A percentile compares a stretch with the other conserved stretches of the same genome.
Evolutionary conservation across 176 grass and related monocot genomes (phyloP).

Genomic region (Cenchrus purpureus): DNA sequence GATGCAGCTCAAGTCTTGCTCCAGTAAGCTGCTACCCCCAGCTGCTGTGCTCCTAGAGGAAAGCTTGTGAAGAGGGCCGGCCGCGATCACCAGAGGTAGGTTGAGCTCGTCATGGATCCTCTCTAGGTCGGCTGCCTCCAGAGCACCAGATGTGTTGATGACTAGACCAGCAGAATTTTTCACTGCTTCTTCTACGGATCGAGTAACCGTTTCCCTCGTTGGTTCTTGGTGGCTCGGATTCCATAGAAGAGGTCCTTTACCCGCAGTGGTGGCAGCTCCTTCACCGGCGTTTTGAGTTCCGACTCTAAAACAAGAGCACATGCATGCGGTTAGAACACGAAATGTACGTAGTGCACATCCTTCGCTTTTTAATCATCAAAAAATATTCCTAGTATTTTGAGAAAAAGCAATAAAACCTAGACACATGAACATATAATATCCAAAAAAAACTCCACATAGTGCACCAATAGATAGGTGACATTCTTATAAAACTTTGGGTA

Average conservation of each 20-base stretch:
- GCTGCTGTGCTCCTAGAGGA: background rate
- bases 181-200: background rate
- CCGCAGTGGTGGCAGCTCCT: constrained; percentile 38
- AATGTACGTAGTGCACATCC: too few relatives aligned
- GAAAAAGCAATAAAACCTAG: too few relatives aligned
- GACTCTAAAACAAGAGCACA: background rate
- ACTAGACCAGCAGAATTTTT: background rate
- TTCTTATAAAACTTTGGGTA: too few relatives aligned
- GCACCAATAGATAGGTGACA: too few relatives aligned
- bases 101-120: background rate
- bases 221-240: too few relatives aligned
- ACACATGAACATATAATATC: too few relatives aligned
- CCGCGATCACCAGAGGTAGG: background rate
- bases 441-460: too few relatives aligned
- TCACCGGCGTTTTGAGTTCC: background rate
- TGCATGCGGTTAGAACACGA: too few relatives aligned
- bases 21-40: constrained; percentile 13
- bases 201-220: too few relatives aligned
- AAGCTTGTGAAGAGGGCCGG: constrained; percentile 51
- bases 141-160: constrained; percentile 34
- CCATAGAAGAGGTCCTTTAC: constrained; percentile 28
- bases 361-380: too few relatives aligned
- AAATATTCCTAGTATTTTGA: too few relatives aligned
- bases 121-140: constrained; percentile 21
- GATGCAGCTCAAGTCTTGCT: constrained; percentile 26